Percentiles rank a stretch among this genome's conserved stretches.
Evolutionary conservation across 78 protist species (phyloP).

Genomic region (Pigoraptor vietnamica): DNA sequence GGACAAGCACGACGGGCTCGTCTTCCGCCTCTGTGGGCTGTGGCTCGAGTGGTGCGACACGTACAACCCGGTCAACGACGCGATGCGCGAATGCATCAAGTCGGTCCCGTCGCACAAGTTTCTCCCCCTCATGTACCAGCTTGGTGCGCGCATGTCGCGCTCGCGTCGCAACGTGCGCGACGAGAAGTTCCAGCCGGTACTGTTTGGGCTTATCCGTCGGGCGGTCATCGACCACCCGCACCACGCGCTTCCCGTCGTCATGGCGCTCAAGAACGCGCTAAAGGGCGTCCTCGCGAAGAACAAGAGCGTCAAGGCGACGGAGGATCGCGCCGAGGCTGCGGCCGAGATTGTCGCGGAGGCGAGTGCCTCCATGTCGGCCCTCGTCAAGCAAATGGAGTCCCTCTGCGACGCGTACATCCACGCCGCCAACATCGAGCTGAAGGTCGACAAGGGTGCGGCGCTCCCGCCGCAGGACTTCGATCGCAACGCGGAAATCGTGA

Average conservation of each 20-base stretch:
- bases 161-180: neutral
- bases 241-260: neutral
- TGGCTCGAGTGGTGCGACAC: neutral
- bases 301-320: too few relatives aligned
- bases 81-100: neutral
- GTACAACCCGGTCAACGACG: neutral
- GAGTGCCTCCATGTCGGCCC: neutral
- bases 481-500: too few relatives aligned
- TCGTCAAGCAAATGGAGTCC: neutral
- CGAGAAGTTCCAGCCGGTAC: neutral
- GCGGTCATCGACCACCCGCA: neutral
- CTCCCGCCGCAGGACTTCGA: neutral
- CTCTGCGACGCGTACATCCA: neutral
- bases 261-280: neutral
- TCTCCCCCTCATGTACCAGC: neutral
- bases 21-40: neutral
- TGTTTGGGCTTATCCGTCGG: neutral
- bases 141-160: neutral
- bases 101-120: neutral
- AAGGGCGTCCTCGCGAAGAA: too few relatives aligned
- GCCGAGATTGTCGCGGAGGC: neutral
- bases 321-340: neutral
- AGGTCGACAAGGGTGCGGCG: neutral
- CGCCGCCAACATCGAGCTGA: neutral
- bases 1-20: neutral